Conservation (phyloP, 352 stramenopile genomes). For the Globisporangium paddicum region DNA sequence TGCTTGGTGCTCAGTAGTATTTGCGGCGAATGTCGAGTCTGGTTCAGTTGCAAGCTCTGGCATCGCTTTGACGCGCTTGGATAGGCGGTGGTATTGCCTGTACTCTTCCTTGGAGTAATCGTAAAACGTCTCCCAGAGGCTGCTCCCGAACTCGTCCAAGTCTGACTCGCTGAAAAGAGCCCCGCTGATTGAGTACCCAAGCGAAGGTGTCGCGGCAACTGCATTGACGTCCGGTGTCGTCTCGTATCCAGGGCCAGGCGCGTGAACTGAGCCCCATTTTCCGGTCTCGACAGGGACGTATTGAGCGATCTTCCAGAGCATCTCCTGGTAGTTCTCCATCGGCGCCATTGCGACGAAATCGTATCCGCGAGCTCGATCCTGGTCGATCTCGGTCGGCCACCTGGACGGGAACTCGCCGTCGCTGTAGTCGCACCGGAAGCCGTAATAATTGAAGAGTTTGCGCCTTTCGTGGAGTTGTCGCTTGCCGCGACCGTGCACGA, state of each 20-base stretch:
- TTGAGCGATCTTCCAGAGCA: constrained; percentile 57
- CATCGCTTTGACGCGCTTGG: constrained; percentile 43
- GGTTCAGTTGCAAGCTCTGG: not conserved
- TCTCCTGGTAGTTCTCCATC: constrained; percentile 57
- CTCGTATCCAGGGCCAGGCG: not conserved
- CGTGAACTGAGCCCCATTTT: constrained; percentile 19
- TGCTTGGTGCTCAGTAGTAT: not conserved
- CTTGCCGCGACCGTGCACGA: constrained; percentile 85
- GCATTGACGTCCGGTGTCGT: not conserved
- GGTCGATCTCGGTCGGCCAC: constrained; percentile 86
- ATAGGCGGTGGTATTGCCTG: constrained; percentile 62
- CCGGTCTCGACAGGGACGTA: constrained; percentile 47
- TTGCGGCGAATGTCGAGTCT: not conserved
- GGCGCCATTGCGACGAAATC: constrained; percentile 55
- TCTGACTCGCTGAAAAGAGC: constrained; percentile 35
- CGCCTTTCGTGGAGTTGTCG: constrained; percentile 67
- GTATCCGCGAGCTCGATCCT: constrained; percentile 66
- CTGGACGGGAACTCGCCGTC: constrained; percentile 87
- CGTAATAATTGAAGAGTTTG: constrained; percentile 91
- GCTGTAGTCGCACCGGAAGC: constrained; percentile 87
- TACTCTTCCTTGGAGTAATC: constrained; percentile 52
- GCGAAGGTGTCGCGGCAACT: not conserved
- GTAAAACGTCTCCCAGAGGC: constrained; percentile 67
- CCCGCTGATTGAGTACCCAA: constrained; percentile 1
- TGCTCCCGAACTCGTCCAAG: constrained; percentile 45